phyloP scores from a whole-genome alignment of 2,329 filamentous ascomycete species.

The Colletotrichum destructivum region DNA sequence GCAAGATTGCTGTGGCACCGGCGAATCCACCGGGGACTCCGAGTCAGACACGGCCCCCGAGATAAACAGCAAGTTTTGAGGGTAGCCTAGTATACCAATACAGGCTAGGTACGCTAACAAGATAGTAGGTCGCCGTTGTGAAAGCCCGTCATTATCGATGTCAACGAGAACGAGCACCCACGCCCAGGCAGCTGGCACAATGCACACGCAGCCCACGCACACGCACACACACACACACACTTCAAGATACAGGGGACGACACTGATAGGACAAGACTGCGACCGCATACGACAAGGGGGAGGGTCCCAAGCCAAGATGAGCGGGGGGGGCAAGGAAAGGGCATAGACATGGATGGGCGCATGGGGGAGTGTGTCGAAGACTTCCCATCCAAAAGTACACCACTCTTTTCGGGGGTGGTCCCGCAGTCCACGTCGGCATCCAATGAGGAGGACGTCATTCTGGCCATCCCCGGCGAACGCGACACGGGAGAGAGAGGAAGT shows the following conservation, averaged over 20 bases:
- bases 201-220: neutral
- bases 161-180: constrained; percentile 1
- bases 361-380: constrained; percentile 18
- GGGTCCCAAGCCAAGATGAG: neutral
- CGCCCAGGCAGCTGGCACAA: neutral
- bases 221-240: neutral
- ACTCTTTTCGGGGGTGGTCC: constrained; percentile 12
- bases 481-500: constrained; percentile 20
- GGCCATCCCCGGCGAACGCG: constrained; percentile 39
- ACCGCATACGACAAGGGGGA: constrained; percentile 17
- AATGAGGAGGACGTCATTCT: constrained; percentile 42
- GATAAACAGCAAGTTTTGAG: constrained; percentile 36
- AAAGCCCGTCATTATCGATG: neutral
- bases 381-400: constrained; percentile 13
- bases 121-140: neutral
- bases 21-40: constrained; percentile 37
- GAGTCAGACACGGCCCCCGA: constrained; percentile 37
- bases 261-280: constrained; percentile 24
- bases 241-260: constrained; percentile 14
- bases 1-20: constrained; percentile 42
- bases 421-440: constrained; percentile 23
- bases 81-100: constrained; percentile 14
- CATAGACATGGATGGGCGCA: constrained; percentile 19
- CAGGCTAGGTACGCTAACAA: constrained; percentile 7
- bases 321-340: constrained; percentile 19